Evolutionary conservation across 2,329 filamentous ascomycete species (phyloP).

Genomic region (Claviceps digitariae): DNA sequence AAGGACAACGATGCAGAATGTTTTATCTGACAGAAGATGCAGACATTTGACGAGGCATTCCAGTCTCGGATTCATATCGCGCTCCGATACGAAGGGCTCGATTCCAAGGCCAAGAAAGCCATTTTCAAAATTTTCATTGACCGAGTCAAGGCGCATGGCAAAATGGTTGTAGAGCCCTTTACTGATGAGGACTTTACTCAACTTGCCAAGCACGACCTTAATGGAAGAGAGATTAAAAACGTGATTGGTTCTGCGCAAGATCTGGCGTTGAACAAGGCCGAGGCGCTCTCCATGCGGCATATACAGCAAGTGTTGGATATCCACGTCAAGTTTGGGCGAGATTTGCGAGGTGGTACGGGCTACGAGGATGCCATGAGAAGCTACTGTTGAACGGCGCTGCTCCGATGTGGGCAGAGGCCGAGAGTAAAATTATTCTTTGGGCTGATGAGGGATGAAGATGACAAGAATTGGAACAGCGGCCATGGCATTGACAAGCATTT

Average conservation of each 20-base stretch:
- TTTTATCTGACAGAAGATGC: slow-evolving; percentile 2
- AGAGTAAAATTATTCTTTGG: too few species aligned
- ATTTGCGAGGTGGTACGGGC: slow-evolving; percentile 67
- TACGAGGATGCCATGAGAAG: slow-evolving; percentile 76
- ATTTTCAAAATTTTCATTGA: slow-evolving; percentile 80
- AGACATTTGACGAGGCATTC: slow-evolving; percentile 84
- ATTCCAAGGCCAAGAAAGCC: slow-evolving; percentile 55
- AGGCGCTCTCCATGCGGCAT: slow-evolving; percentile 62
- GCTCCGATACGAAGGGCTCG: slow-evolving; percentile 64
- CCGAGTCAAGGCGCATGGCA: slow-evolving; percentile 52
- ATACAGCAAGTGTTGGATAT: slow-evolving; percentile 76
- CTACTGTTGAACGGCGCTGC: slow-evolving; percentile 39
- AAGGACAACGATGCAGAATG: background rate
- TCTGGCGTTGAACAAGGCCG: slow-evolving; percentile 61
- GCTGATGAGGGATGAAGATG: too few species aligned
- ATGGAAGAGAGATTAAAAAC: slow-evolving; percentile 70
- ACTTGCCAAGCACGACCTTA: slow-evolving; percentile 52
- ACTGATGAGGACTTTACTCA: slow-evolving; percentile 52
- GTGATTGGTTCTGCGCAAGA: slow-evolving; percentile 72
- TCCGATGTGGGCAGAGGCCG: background rate
- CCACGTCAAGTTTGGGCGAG: slow-evolving; percentile 67
- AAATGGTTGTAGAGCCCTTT: slow-evolving; percentile 46
- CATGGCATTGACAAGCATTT: too few species aligned
- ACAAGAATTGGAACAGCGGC: too few species aligned
- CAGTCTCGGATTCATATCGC: slow-evolving; percentile 79